Evolutionary conservation across 2,329 filamentous ascomycete genomes (phyloP).

Genomic region (Fusarium solani-melongenae): DNA sequence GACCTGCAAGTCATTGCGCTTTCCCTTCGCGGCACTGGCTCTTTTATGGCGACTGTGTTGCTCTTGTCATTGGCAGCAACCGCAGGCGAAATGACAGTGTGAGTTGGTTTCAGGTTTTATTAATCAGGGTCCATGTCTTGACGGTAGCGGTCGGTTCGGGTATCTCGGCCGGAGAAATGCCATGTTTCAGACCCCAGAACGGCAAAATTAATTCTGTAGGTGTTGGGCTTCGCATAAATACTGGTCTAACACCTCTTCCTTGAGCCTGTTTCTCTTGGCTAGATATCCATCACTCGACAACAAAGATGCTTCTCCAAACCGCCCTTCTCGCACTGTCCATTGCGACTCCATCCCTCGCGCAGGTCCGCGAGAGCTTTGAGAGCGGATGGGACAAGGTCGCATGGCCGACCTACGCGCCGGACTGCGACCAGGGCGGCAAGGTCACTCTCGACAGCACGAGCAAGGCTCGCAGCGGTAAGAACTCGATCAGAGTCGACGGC

Average conservation of each 20-base stretch:
- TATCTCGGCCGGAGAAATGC: slow-evolving; percentile 25
- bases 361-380: slow-evolving; percentile 68
- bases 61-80: background rate
- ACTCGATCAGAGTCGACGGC: slow-evolving; percentile 64
- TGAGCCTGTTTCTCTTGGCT: background rate
- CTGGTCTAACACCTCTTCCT: background rate
- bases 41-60: background rate
- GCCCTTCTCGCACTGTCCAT: slow-evolving; percentile 59
- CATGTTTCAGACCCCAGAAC: slow-evolving; percentile 31
- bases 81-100: background rate
- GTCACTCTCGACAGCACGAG: slow-evolving; percentile 67
- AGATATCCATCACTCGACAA: slow-evolving; percentile 6
- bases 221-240: slow-evolving; percentile 5
- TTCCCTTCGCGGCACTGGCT: background rate
- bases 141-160: background rate
- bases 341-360: slow-evolving; percentile 60
- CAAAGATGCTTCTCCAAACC: slow-evolving; percentile 48
- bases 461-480: slow-evolving; percentile 63
- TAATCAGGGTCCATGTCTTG: background rate
- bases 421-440: slow-evolving; percentile 69
- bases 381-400: slow-evolving; percentile 66
- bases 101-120: background rate
- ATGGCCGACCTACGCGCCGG: slow-evolving; percentile 68
- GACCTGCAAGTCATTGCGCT: background rate
- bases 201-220: slow-evolving; percentile 17